Conservation (phyloP, 768 basidiomycete species). For the Mycena indigotica region DNA sequence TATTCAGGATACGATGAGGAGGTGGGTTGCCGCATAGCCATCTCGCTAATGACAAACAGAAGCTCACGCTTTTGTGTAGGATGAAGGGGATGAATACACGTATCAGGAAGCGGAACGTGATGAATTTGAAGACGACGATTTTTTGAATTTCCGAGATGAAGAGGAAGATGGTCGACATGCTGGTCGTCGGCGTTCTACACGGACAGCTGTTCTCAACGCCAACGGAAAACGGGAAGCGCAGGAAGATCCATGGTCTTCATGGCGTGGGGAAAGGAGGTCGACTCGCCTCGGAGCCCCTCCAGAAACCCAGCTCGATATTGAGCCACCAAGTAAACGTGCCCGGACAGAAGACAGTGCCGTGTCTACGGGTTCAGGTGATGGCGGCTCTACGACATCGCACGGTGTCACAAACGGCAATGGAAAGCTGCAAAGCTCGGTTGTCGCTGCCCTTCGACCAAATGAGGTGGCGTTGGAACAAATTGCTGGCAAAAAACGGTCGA, state of each 20-base stretch:
- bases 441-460: conserved; percentile 68
- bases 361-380: conserved; percentile 55
- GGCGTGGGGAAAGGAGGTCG: conserved; percentile 80
- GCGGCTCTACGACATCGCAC: conserved; percentile 34
- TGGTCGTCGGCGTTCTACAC: conserved; percentile 54
- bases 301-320: conserved; percentile 53
- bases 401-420: conserved; percentile 27
- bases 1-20: conserved; percentile 67
- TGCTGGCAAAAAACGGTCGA: conserved; percentile 81
- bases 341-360: conserved; percentile 76
- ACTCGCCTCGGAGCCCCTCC: conserved; percentile 59
- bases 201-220: conserved; percentile 48
- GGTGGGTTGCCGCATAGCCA: conserved; percentile 42
- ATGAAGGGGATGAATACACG: conserved; percentile 70
- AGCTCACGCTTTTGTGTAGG: conserved; percentile 38
- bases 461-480: conserved; percentile 77
- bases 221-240: conserved; percentile 57
- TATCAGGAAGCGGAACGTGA: conserved; percentile 66
- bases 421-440: conserved; percentile 55
- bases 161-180: conserved; percentile 43
- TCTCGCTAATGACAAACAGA: conserved; percentile 25
- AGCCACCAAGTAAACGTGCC: conserved; percentile 64
- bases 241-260: conserved; percentile 56
- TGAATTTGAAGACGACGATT: conserved; percentile 59
- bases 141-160: conserved; percentile 42